Evolutionary conservation across 441 rosid species (phyloP).

Genomic region (Populus trichocarpa): DNA sequence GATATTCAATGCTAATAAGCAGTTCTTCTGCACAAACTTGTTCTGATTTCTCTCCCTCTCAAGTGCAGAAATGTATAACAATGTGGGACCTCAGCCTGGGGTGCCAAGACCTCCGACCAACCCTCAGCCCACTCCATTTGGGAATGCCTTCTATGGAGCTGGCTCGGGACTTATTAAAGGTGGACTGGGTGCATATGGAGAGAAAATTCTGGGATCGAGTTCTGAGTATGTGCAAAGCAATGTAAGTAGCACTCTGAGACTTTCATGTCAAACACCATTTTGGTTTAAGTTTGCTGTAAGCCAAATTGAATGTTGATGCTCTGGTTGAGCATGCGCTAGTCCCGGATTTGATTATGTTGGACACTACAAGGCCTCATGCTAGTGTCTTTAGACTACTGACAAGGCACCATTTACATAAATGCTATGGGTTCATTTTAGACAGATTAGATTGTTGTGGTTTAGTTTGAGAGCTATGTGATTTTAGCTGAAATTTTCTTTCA

Average conservation of each 20-base stretch:
- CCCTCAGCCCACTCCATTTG: slow-evolving; percentile 80
- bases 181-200: slow-evolving; percentile 92
- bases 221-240: slow-evolving; percentile 96
- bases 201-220: slow-evolving; percentile 80
- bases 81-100: slow-evolving; percentile 65
- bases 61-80: slow-evolving; percentile 67
- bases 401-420: background rate
- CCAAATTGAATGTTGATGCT: background rate
- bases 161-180: slow-evolving; percentile 89
- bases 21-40: background rate
- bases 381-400: background rate
- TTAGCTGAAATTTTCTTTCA: slow-evolving; percentile 10
- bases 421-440: slow-evolving; percentile 1
- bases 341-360: background rate
- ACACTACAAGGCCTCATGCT: background rate
- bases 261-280: background rate
- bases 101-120: slow-evolving; percentile 49
- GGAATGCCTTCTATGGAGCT: slow-evolving; percentile 85
- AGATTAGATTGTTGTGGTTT: background rate
- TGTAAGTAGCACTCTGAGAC: slow-evolving; percentile 42
- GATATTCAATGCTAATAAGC: background rate
- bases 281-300: background rate
- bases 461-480: slow-evolving; percentile 1
- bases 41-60: background rate
- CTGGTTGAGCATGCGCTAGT: background rate